Evolutionary conservation across 1,284 basidiomycete genomes (phyloP).

Genomic region (Inonotus hispidus): DNA sequence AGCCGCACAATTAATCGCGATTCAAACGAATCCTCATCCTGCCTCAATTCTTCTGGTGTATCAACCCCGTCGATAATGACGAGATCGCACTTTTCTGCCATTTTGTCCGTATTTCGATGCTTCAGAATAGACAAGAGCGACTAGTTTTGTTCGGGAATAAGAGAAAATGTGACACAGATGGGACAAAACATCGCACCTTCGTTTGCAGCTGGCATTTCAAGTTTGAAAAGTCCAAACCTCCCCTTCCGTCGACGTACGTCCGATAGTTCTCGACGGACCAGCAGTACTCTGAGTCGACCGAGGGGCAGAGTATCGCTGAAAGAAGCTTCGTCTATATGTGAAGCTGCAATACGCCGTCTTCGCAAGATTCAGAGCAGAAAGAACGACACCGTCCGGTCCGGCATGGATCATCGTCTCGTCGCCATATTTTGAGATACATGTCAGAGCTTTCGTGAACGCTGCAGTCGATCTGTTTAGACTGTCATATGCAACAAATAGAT

Average conservation of each 20-base stretch:
- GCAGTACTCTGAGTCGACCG: conserved; percentile 17
- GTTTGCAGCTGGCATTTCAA: conserved; percentile 60
- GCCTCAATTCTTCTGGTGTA: conserved; percentile 27
- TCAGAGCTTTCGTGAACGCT: conserved; percentile 70
- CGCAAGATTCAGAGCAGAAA: conserved; percentile 71
- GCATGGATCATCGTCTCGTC: conserved; percentile 71
- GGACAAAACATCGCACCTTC: conserved; percentile 42
- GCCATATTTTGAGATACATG: conserved; percentile 73
- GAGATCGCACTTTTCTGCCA: conserved; percentile 69
- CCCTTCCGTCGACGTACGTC: conserved; percentile 4
- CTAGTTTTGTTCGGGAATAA: conserved; percentile 31
- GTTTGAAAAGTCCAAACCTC: neutral
- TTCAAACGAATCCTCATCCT: conserved; percentile 58
- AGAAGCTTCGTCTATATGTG: conserved; percentile 62
- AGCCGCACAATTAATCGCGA: conserved; percentile 65
- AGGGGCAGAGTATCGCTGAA: conserved; percentile 54
- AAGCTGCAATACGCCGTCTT: conserved; percentile 79
- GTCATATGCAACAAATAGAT: conserved; percentile 8
- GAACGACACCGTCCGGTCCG: conserved; percentile 48
- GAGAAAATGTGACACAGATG: neutral
- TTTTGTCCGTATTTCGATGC: conserved; percentile 67
- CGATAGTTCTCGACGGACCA: conserved; percentile 23
- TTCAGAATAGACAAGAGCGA: conserved; percentile 66
- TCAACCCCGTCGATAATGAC: conserved; percentile 52
- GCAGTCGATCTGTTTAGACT: conserved; percentile 17